Evolutionary conservation across 2,329 filamentous ascomycete genomes (phyloP).

Genomic region (Zasmidium citrigriseum): DNA sequence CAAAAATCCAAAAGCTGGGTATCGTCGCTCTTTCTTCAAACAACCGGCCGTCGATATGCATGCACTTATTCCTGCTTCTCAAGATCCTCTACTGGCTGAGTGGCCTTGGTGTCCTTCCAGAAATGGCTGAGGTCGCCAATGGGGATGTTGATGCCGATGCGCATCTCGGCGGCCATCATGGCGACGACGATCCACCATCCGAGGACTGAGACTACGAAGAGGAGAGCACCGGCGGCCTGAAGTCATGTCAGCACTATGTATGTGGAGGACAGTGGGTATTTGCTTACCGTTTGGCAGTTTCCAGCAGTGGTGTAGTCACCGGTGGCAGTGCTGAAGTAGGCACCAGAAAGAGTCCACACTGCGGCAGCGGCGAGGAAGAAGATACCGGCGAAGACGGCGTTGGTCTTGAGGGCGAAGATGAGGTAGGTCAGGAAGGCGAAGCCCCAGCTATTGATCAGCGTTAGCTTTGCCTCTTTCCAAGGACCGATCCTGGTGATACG

Average conservation of each 20-base stretch:
- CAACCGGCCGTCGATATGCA: not conserved
- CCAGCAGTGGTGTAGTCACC: slow-evolving; percentile 46
- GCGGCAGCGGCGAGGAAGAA: slow-evolving; percentile 51
- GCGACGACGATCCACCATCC: slow-evolving; percentile 58
- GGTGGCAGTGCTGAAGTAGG: slow-evolving; percentile 51
- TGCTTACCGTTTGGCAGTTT: slow-evolving; percentile 48
- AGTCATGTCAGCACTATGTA: not conserved
- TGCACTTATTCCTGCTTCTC: slow-evolving; percentile 26
- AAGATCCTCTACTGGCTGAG: slow-evolving; percentile 12
- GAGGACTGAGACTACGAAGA: slow-evolving; percentile 50
- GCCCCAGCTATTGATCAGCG: slow-evolving; percentile 41
- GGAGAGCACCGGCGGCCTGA: slow-evolving; percentile 39
- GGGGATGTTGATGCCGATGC: slow-evolving; percentile 50
- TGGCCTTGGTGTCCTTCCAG: slow-evolving; percentile 39
- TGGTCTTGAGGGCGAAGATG: slow-evolving; percentile 54
- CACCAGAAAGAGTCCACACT: slow-evolving; percentile 49
- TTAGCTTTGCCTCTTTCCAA: not conserved
- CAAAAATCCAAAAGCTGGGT: not conserved
- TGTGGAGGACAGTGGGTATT: not conserved
- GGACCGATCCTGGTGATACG: not conserved
- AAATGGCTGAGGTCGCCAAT: slow-evolving; percentile 55
- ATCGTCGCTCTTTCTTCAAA: not conserved
- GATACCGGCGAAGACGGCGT: slow-evolving; percentile 52
- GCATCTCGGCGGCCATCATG: slow-evolving; percentile 56
- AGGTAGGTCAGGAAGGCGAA: slow-evolving; percentile 56